Conservation (phyloP, 345 rosid genomes). For the Eutrema heterophyllum region DNA sequence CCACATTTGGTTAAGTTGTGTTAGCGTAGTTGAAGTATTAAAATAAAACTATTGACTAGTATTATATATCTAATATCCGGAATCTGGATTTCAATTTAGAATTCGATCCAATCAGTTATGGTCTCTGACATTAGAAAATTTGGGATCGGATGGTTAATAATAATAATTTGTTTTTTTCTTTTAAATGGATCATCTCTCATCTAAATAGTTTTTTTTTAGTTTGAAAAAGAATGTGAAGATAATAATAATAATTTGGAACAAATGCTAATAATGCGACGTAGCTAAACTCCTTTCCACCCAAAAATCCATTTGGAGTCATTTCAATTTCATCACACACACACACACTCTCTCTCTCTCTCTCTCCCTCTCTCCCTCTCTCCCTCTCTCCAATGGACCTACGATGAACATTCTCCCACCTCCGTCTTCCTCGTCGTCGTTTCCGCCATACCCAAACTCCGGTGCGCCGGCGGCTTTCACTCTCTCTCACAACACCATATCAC, state of each 20-base stretch:
- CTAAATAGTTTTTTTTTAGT: too few species aligned
- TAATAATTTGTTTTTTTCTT: background rate
- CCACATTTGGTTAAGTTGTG: too few species aligned
- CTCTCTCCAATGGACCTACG: constrained; percentile 42
- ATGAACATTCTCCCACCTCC: constrained; percentile 56
- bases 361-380: background rate
- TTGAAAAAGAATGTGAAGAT: background rate
- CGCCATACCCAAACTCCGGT: background rate
- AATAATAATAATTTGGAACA: background rate
- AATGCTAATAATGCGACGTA: constrained; percentile 40
- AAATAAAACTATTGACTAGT: too few species aligned
- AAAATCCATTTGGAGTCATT: constrained; percentile 18
- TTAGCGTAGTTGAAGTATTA: too few species aligned
- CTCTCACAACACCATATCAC: constrained; percentile 1
- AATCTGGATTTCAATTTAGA: too few species aligned
- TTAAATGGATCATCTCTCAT: background rate
- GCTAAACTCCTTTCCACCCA: constrained; percentile 42
- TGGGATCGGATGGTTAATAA: background rate
- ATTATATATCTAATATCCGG: too few species aligned
- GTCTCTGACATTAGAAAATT: background rate
- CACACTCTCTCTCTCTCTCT: background rate
- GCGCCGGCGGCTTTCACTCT: background rate
- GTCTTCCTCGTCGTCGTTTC: constrained; percentile 31
- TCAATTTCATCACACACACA: background rate
- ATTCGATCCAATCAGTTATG: background rate